These are phyloP conservation scores for Candida palmyrensis DNA, from an alignment of 805 yeast genomes.

Conservation along the genomic window DNA sequence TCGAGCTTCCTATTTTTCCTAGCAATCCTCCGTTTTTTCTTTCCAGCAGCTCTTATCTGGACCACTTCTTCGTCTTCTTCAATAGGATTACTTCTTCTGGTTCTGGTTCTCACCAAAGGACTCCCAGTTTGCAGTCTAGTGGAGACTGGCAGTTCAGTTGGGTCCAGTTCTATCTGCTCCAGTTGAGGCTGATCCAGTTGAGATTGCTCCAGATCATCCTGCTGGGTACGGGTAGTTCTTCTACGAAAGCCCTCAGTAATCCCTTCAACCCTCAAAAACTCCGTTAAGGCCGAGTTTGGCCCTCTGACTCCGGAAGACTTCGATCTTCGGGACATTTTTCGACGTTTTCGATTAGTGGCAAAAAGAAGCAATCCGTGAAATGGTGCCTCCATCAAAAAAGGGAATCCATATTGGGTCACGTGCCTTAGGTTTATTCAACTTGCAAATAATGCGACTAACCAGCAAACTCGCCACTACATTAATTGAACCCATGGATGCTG, in stretches of 20 bases:
- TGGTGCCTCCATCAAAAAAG: not conserved
- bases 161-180: slow-evolving; percentile 6
- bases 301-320: slow-evolving; percentile 34
- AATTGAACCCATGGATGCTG: too few relatives aligned
- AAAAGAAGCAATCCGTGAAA: not conserved
- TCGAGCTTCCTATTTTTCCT: slow-evolving; percentile 19
- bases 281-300: slow-evolving; percentile 86
- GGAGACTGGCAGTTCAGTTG: slow-evolving; percentile 1
- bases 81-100: slow-evolving; percentile 1
- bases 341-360: not conserved
- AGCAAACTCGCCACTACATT: not conserved
- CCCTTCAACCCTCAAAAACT: slow-evolving; percentile 83
- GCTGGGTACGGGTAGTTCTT: slow-evolving; percentile 16
- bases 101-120: slow-evolving; percentile 5
- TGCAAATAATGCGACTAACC: too few relatives aligned
- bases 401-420: not conserved
- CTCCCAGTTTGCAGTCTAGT: too few relatives aligned
- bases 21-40: slow-evolving; percentile 38
- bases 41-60: slow-evolving; percentile 33
- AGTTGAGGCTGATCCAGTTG: slow-evolving; percentile 2
- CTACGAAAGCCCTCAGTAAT: slow-evolving; percentile 73
- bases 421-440: too few relatives aligned
- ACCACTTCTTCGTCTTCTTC: slow-evolving; percentile 19
- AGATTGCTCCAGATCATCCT: slow-evolving; percentile 3
- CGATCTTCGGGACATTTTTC: not conserved